Evolutionary conservation across 2,329 filamentous ascomycete genomes (phyloP).

Genomic region (Colletotrichum chlorophyti): DNA sequence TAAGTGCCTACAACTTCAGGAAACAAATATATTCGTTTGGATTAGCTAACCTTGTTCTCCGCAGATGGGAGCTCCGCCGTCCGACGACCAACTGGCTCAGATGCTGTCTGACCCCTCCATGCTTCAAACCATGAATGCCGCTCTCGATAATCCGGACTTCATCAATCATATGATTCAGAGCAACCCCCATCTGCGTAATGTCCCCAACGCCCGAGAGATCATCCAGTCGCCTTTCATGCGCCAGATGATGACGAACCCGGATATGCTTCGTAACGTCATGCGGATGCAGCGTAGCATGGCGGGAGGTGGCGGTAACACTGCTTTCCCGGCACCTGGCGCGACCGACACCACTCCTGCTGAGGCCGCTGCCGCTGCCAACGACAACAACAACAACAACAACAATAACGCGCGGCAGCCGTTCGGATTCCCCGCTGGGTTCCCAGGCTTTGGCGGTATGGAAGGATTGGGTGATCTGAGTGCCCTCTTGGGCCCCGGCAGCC

Average conservation of each 20-base stretch:
- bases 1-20: conserved; percentile 56
- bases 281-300: conserved; percentile 79
- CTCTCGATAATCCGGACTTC: conserved; percentile 92
- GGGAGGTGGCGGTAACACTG: conserved; percentile 54
- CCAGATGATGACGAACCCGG: conserved; percentile 91
- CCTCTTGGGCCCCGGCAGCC: conserved; percentile 35
- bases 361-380: conserved; percentile 41
- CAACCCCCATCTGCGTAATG: conserved; percentile 81
- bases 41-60: conserved; percentile 31
- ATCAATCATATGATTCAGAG: conserved; percentile 93
- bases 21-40: background rate
- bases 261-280: conserved; percentile 81
- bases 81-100: conserved; percentile 79
- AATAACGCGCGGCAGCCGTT: conserved; percentile 53
- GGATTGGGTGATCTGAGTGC: conserved; percentile 34
- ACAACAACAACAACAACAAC: conserved; percentile 35
- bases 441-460: conserved; percentile 30
- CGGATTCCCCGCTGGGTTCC: conserved; percentile 34
- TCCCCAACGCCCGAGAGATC: conserved; percentile 81
- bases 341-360: conserved; percentile 82
- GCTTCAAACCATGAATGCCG: conserved; percentile 88
- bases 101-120: conserved; percentile 91
- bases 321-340: conserved; percentile 89
- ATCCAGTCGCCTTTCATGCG: conserved; percentile 89
- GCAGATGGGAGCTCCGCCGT: conserved; percentile 88